These are phyloP conservation scores for Penicillium canariense DNA, from an alignment of 495 filamentous ascomycete species.

Conservation along the genomic window DNA sequence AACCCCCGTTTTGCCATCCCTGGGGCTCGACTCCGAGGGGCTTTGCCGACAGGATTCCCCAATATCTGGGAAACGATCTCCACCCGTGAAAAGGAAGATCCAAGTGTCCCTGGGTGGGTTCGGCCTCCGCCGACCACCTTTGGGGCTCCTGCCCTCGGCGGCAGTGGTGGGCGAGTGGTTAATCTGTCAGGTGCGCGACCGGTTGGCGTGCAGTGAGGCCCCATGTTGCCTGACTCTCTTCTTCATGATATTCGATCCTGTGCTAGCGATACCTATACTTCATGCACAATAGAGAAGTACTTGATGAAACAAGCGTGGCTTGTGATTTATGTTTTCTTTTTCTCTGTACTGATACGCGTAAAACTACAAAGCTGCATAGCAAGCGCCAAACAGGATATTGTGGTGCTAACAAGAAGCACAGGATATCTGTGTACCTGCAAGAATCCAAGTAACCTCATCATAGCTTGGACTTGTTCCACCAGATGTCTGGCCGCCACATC, in stretches of 20 bases:
- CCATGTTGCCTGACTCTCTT: neutral
- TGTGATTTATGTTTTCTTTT: neutral
- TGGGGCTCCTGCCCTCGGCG: constrained; percentile 18
- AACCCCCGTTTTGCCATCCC: constrained; percentile 76
- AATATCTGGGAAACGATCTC: constrained; percentile 58
- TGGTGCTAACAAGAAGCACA: neutral
- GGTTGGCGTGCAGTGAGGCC: constrained; percentile 42
- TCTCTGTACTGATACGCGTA: neutral
- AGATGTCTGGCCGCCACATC: constrained; percentile 22
- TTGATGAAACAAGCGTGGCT: neutral
- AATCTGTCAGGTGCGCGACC: constrained; percentile 53
- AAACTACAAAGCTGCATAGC: neutral
- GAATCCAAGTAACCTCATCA: neutral
- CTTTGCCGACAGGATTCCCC: constrained; percentile 62
- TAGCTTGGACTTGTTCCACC: constrained; percentile 9
- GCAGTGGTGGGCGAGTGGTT: constrained; percentile 47
- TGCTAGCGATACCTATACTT: constrained; percentile 7
- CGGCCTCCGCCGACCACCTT: constrained; percentile 22
- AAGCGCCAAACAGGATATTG: neutral
- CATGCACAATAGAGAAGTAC: neutral
- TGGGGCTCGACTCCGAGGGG: constrained; percentile 64
- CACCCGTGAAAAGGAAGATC: constrained; percentile 38
- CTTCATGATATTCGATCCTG: neutral
- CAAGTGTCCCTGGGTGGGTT: constrained; percentile 58
- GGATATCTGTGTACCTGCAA: neutral